A percentile compares a stretch with the other conserved stretches of the same genome.
phyloP scores from a whole-genome alignment of 108 stramenopile genomes.

The Cylindrotheca fusiformis region DNA sequence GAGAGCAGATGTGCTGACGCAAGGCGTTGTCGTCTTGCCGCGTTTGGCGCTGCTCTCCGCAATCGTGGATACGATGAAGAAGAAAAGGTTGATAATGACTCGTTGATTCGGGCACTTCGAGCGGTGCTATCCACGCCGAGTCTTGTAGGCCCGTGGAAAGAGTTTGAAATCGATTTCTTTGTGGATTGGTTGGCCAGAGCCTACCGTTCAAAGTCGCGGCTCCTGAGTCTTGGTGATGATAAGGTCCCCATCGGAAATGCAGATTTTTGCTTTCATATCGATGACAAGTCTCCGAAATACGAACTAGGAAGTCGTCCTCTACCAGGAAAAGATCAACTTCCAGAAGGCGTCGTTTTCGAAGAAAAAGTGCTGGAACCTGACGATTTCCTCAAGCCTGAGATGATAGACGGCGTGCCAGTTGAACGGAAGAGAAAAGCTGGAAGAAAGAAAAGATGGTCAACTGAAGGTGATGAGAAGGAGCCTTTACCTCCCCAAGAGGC shows the following conservation, averaged over 20 bases:
- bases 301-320: conserved; percentile 57
- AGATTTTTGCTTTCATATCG: conserved; percentile 45
- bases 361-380: conserved; percentile 64
- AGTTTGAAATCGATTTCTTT: conserved; percentile 73
- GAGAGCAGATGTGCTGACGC: conserved; percentile 71
- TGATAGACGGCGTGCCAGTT: neutral
- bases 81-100: conserved; percentile 51
- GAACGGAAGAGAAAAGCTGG: neutral
- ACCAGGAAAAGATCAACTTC: conserved; percentile 51
- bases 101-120: conserved; percentile 63
- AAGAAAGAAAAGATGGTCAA: neutral
- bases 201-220: conserved; percentile 72
- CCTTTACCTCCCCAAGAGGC: neutral
- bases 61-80: conserved; percentile 81
- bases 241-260: conserved; percentile 63
- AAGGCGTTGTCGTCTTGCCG: conserved; percentile 72
- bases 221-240: conserved; percentile 70
- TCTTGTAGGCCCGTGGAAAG: conserved; percentile 76
- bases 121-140: conserved; percentile 66
- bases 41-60: conserved; percentile 83
- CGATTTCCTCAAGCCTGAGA: conserved; percentile 51
- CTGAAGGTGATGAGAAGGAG: neutral
- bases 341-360: conserved; percentile 43
- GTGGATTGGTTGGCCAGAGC: conserved; percentile 72
- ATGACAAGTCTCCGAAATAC: conserved; percentile 70